Evolutionary conservation across 805 yeast species (phyloP).

Genomic region (Teunomyces kruisii): DNA sequence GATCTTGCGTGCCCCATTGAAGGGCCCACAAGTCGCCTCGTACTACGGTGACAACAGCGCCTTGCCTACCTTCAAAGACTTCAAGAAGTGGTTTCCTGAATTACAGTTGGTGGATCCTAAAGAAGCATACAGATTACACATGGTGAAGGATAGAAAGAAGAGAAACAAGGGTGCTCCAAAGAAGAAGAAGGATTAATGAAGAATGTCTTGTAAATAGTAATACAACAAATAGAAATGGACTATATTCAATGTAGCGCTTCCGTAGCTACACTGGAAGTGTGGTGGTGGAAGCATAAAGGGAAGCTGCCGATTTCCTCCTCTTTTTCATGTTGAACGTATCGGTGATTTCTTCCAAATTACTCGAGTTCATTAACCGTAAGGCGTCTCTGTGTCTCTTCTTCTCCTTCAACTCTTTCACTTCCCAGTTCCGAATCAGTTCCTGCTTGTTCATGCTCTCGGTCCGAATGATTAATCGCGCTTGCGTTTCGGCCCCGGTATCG

Average conservation of each 20-base stretch:
- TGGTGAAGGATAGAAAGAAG: constrained; percentile 66
- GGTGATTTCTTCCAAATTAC: constrained; percentile 22
- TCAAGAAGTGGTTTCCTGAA: constrained; percentile 53
- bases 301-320: background rate
- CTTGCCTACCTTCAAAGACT: constrained; percentile 61
- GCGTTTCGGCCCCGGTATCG: background rate
- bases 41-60: constrained; percentile 73
- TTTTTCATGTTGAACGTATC: constrained; percentile 25
- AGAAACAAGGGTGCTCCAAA: constrained; percentile 90
- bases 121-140: constrained; percentile 66
- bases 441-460: constrained; percentile 2
- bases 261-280: background rate
- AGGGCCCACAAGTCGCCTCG: constrained; percentile 66
- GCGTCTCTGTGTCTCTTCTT: background rate
- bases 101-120: constrained; percentile 60
- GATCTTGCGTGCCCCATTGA: constrained; percentile 62
- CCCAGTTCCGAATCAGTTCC: constrained; percentile 10
- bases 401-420: background rate
- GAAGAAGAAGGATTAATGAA: constrained; percentile 44
- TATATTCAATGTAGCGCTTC: background rate
- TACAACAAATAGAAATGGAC: constrained; percentile 4
- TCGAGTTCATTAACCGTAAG: constrained; percentile 5
- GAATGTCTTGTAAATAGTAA: constrained; percentile 1
- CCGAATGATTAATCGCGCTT: background rate
- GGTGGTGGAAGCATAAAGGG: background rate